phyloP scores from a whole-genome alignment of 441 rosid genomes.

The Manihot esculenta region DNA sequence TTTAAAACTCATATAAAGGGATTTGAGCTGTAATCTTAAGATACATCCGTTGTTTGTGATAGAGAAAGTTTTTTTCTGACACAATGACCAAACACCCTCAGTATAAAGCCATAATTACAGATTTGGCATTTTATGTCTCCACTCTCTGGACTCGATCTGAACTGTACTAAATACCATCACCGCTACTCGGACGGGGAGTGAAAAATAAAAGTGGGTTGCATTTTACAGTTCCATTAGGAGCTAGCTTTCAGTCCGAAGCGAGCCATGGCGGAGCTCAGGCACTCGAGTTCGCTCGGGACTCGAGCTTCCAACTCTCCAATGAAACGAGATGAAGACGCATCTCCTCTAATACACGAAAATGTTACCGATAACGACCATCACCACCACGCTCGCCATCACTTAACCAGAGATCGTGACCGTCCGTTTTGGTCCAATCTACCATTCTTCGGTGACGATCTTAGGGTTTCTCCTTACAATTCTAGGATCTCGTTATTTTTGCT shows the following conservation, averaged over 20 bases:
- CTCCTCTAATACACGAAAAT: conserved; percentile 70
- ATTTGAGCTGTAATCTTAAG: too few species aligned
- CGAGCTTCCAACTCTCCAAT: conserved; percentile 80
- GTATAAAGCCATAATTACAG: not conserved
- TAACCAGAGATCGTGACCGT: conserved; percentile 79
- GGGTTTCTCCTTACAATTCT: conserved; percentile 57
- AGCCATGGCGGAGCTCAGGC: conserved; percentile 90
- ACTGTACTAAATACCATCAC: not conserved
- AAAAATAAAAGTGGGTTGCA: not conserved
- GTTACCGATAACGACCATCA: conserved; percentile 42
- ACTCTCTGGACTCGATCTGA: conserved; percentile 4
- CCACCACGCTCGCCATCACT: conserved; percentile 50
- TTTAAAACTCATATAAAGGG: too few species aligned
- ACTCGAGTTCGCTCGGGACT: conserved; percentile 85
- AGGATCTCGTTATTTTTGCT: conserved; percentile 61
- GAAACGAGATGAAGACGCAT: conserved; percentile 82
- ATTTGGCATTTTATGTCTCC: conserved; percentile 3
- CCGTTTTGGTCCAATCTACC: conserved; percentile 56
- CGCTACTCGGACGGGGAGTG: not conserved
- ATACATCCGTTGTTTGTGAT: too few species aligned
- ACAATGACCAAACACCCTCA: not conserved
- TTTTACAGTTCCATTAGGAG: conserved; percentile 18
- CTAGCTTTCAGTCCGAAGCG: conserved; percentile 91
- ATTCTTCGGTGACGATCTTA: conserved; percentile 69
- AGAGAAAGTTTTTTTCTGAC: not conserved